These are phyloP conservation scores for Carallia pectinifolia DNA, from an alignment of 345 rosid species.

Conservation along the genomic window DNA sequence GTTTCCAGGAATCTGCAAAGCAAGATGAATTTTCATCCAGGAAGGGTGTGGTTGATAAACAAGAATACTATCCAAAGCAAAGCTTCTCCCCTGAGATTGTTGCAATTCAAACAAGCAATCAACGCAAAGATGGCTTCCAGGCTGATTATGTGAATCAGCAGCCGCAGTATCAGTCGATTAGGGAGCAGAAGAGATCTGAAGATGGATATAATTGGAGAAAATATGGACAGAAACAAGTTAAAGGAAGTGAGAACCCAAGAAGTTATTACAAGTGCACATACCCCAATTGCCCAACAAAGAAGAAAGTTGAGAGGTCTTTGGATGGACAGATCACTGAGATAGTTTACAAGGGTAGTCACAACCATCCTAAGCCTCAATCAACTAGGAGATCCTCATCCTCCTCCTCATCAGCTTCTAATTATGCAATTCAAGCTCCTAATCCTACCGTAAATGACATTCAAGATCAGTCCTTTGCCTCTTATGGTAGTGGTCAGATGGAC, in stretches of 20 bases:
- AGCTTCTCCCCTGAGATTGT: constrained; percentile 46
- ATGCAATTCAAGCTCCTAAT: constrained; percentile 36
- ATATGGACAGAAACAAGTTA: constrained; percentile 93
- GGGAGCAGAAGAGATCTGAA: constrained; percentile 62
- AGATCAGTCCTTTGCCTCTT: constrained; percentile 46
- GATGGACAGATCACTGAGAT: constrained; percentile 92
- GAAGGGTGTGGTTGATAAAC: constrained; percentile 17
- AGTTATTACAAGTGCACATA: constrained; percentile 93
- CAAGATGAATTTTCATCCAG: constrained; percentile 24
- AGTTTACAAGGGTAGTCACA: constrained; percentile 83
- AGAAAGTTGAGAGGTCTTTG: constrained; percentile 80
- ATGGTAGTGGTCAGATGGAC: constrained; percentile 42
- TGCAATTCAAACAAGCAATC: constrained; percentile 36
- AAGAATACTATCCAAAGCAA: constrained; percentile 25
- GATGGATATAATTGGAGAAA: constrained; percentile 98
- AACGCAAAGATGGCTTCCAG: constrained; percentile 28
- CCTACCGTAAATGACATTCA: constrained; percentile 34
- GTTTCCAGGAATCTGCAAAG: constrained; percentile 40
- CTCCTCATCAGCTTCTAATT: constrained; percentile 24
- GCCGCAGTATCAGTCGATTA: constrained; percentile 41
- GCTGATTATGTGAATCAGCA: constrained; percentile 31
- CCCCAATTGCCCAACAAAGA: constrained; percentile 75
- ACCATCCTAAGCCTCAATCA: constrained; percentile 82
- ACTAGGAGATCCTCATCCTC: constrained; percentile 58
- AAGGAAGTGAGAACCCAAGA: constrained; percentile 93